Conservation (phyloP, 1,284 basidiomycete genomes). For the Papiliotrema nemorosa region DNA sequence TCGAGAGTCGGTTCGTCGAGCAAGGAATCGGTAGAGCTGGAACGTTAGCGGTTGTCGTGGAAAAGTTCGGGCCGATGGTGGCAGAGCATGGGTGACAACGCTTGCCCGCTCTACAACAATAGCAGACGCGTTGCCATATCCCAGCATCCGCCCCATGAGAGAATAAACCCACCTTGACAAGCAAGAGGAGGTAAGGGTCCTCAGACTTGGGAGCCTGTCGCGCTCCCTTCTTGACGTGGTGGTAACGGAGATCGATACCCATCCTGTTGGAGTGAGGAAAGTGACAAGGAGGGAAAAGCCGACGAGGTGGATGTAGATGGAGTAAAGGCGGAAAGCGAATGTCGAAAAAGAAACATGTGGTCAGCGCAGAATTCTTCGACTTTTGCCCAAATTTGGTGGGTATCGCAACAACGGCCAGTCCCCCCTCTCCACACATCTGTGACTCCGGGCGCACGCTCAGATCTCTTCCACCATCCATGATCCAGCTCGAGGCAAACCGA, state of each 20-base stretch:
- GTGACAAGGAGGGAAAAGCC: not conserved
- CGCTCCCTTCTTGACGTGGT: constrained; percentile 98
- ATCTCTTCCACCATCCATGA: too few relatives aligned
- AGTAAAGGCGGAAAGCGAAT: not conserved
- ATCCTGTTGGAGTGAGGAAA: constrained; percentile 26
- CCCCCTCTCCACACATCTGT: not conserved
- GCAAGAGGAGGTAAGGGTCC: constrained; percentile 97
- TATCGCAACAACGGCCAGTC: not conserved
- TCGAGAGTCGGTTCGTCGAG: constrained; percentile 88
- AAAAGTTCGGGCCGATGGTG: not conserved
- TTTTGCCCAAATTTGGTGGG: not conserved
- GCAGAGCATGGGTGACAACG: too few relatives aligned
- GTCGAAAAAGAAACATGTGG: not conserved
- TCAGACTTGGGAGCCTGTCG: constrained; percentile 95
- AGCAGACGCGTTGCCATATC: not conserved
- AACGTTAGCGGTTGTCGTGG: constrained; percentile 1
- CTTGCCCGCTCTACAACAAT: not conserved
- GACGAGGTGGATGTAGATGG: not conserved
- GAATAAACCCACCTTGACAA: constrained; percentile 79
- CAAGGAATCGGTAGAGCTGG: constrained; percentile 98
- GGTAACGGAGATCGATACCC: constrained; percentile 97
- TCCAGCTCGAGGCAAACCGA: too few relatives aligned
- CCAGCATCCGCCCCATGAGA: not conserved
- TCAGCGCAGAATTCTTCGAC: constrained; percentile 1
- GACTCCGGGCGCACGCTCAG: too few relatives aligned